Evolutionary conservation across 2,329 filamentous ascomycete genomes (phyloP).

Genomic region (Trichoderma sp.): DNA sequence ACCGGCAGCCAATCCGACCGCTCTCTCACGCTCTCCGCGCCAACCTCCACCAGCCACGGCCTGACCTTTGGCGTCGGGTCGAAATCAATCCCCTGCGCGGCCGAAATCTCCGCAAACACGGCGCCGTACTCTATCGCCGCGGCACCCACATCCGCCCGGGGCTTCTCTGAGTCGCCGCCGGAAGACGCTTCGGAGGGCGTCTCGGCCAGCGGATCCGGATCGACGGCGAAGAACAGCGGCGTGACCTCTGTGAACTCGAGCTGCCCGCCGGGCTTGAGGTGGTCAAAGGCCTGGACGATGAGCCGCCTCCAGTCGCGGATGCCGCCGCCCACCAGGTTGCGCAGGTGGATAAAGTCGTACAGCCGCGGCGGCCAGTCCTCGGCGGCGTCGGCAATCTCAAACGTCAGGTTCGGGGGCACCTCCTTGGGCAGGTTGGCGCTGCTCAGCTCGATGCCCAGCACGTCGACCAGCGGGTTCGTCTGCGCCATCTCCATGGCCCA

Average conservation of each 20-base stretch:
- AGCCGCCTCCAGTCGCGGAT: constrained; percentile 47
- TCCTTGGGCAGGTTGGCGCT: constrained; percentile 46
- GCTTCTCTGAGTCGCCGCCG: background rate
- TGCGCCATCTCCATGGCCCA: constrained; percentile 51
- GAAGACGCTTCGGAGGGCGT: constrained; percentile 6
- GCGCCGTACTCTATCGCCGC: constrained; percentile 44
- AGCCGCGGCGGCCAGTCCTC: constrained; percentile 46
- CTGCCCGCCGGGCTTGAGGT: constrained; percentile 50
- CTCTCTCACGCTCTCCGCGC: constrained; percentile 48
- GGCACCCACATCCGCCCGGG: constrained; percentile 33
- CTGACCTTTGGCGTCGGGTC: constrained; percentile 45
- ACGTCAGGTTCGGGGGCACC: constrained; percentile 63
- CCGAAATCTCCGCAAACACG: constrained; percentile 37
- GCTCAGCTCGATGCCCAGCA: constrained; percentile 49
- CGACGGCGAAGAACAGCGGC: constrained; percentile 47
- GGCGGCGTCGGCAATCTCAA: constrained; percentile 62
- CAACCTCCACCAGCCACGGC: constrained; percentile 42
- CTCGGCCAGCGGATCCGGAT: constrained; percentile 34
- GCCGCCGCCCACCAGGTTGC: constrained; percentile 51
- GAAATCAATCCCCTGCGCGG: constrained; percentile 44
- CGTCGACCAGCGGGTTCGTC: constrained; percentile 45
- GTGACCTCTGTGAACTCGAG: constrained; percentile 51
- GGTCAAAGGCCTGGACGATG: constrained; percentile 43
- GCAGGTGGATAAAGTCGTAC: constrained; percentile 50
- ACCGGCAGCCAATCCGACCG: constrained; percentile 49